Conservation (phyloP, 805 yeast species). For the Hanseniaspora lindneri region DNA sequence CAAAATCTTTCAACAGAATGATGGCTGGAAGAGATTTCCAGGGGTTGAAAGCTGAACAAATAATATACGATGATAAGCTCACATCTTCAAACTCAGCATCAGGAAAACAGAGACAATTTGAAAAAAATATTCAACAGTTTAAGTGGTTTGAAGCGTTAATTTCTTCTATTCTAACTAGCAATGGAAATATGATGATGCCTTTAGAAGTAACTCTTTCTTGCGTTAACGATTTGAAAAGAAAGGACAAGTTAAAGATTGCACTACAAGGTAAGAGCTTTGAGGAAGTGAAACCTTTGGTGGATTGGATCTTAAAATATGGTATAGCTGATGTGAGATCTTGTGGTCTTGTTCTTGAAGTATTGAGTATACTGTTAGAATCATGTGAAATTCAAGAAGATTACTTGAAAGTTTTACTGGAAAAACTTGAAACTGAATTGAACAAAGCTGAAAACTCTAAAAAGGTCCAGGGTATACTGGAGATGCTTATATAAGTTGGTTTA, state of each 20-base stretch:
- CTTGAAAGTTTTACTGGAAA: conserved; percentile 46
- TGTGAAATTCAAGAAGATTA: conserved; percentile 73
- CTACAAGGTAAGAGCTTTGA: conserved; percentile 75
- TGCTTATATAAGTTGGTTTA: conserved; percentile 38
- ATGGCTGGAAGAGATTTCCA: conserved; percentile 82
- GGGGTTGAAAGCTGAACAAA: conserved; percentile 71
- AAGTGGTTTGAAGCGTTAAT: conserved; percentile 90
- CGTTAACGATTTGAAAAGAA: conserved; percentile 68
- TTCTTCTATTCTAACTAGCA: conserved; percentile 52
- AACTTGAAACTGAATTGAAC: conserved; percentile 55
- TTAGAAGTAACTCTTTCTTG: conserved; percentile 73
- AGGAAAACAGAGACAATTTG: conserved; percentile 69
- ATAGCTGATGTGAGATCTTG: conserved; percentile 69
- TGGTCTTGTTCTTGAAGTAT: conserved; percentile 54
- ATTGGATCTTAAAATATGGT: conserved; percentile 63
- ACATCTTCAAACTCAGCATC: conserved; percentile 28
- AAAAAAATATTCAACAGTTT: conserved; percentile 72
- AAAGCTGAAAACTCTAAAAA: conserved; percentile 79
- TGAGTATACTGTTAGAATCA: conserved; percentile 58
- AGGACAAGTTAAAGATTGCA: conserved; percentile 81
- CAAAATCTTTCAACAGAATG: conserved; percentile 64
- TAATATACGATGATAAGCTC: conserved; percentile 48
- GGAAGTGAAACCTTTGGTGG: conserved; percentile 69
- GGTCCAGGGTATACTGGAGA: conserved; percentile 86
- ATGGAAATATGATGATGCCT: conserved; percentile 42